Percentiles rank a stretch among this genome's conserved stretches.
These are phyloP conservation scores for Avena atlantica DNA, from an alignment of 176 grass and related monocot species.

Conservation along the genomic window DNA sequence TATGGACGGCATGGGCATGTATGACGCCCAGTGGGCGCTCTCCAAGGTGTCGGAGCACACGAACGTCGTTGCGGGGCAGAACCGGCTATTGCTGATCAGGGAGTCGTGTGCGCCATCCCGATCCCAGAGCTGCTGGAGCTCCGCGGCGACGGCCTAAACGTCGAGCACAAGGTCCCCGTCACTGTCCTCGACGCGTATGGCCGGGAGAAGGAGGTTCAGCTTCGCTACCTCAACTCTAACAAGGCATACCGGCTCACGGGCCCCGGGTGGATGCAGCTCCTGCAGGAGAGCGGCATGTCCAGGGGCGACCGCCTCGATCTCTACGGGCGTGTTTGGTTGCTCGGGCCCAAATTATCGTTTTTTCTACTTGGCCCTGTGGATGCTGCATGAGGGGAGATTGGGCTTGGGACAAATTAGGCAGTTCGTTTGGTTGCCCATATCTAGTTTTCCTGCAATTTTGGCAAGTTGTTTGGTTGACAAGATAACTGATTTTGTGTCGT, in stretches of 20 bases:
- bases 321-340: neutral
- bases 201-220: neutral
- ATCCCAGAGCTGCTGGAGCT: neutral
- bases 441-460: no score
- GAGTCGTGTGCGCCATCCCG: neutral
- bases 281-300: neutral
- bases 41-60: neutral
- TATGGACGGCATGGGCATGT: neutral
- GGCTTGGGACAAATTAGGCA: no score
- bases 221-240: neutral
- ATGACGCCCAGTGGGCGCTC: neutral
- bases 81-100: neutral
- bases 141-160: neutral
- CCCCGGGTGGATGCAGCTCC: neutral
- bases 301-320: neutral
- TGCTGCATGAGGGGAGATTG: no score
- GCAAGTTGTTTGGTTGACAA: no score
- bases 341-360: no score
- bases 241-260: neutral
- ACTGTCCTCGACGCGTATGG: neutral
- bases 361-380: no score
- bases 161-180: neutral
- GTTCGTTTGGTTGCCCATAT: no score
- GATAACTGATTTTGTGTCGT: no score
- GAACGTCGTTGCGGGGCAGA: neutral